Evolutionary conservation across 768 basidiomycete species (phyloP).

Genomic region (Tulasnella sp.): DNA sequence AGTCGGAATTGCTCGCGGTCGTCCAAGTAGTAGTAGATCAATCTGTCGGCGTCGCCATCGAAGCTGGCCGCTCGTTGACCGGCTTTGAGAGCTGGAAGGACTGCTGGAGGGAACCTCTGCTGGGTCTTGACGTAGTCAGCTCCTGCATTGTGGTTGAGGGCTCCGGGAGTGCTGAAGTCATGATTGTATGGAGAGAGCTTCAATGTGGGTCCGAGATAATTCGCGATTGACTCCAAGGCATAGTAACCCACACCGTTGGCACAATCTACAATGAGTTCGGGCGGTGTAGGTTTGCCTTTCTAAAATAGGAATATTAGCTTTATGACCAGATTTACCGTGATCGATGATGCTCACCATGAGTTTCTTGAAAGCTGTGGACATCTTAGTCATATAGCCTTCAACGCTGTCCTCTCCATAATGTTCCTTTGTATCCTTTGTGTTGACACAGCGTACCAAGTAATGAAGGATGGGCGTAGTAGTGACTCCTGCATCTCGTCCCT

Average conservation of each 20-base stretch:
- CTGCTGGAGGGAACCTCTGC: slow-evolving; percentile 72
- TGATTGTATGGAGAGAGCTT: slow-evolving; percentile 59
- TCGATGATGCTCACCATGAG: slow-evolving; percentile 51
- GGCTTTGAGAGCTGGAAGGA: slow-evolving; percentile 46
- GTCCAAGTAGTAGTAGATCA: slow-evolving; percentile 91
- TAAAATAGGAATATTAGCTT: slow-evolving; percentile 23
- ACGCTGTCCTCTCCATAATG: slow-evolving; percentile 69
- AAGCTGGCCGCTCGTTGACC: slow-evolving; percentile 82
- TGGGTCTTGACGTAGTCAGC: slow-evolving; percentile 95
- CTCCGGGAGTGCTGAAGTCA: slow-evolving; percentile 46
- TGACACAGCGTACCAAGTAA: slow-evolving; percentile 82
- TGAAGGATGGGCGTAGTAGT: slow-evolving; percentile 93
- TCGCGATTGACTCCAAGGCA: slow-evolving; percentile 47
- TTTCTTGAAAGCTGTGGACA: slow-evolving; percentile 69
- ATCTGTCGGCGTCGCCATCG: slow-evolving; percentile 93
- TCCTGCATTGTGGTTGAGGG: slow-evolving; percentile 78
- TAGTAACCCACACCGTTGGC: slow-evolving; percentile 94
- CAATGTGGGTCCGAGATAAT: slow-evolving; percentile 47
- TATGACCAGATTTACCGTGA: too few species aligned
- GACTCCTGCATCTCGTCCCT: slow-evolving; percentile 59
- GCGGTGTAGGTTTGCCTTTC: slow-evolving; percentile 44
- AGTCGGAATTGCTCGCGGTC: slow-evolving; percentile 59
- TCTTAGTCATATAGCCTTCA: slow-evolving; percentile 73
- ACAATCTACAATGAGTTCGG: slow-evolving; percentile 77
- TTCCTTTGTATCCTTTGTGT: slow-evolving; percentile 67